Percentiles rank a stretch among this genome's conserved stretches.
Conservation (phyloP, 2,329 filamentous ascomycete genomes). For the Fonsecaea pedrosoi region DNA sequence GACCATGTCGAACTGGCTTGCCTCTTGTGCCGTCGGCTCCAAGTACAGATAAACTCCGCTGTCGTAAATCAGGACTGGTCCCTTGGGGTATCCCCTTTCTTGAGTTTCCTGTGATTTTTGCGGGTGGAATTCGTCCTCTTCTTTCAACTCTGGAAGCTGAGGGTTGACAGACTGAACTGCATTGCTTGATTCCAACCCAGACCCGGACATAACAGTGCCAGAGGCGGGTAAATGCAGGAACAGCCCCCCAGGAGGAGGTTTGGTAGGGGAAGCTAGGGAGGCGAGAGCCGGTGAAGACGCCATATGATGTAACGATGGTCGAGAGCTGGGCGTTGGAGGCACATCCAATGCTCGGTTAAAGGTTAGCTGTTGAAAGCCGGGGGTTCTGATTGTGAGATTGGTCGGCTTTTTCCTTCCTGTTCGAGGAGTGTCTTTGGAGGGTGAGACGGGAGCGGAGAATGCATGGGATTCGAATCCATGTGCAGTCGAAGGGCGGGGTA, state of each 20-base stretch:
- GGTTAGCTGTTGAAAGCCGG: conserved; percentile 55
- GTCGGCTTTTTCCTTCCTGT: conserved; percentile 63
- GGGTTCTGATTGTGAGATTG: conserved; percentile 66
- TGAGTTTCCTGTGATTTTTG: conserved; percentile 67
- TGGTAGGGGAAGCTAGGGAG: conserved; percentile 59
- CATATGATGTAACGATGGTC: conserved; percentile 64
- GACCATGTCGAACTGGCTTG: conserved; percentile 66
- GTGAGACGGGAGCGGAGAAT: conserved; percentile 62
- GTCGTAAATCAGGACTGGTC: conserved; percentile 69
- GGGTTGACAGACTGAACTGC: conserved; percentile 38
- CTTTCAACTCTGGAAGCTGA: conserved; percentile 56
- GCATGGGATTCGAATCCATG: conserved; percentile 54
- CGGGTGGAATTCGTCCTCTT: conserved; percentile 55
- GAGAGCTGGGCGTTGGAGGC: conserved; percentile 63
- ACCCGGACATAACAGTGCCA: conserved; percentile 26
- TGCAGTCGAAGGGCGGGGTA: conserved; percentile 56
- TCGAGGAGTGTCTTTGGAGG: conserved; percentile 63
- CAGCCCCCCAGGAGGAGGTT: conserved; percentile 59
- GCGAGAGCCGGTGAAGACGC: conserved; percentile 68
- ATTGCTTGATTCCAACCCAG: conserved; percentile 38
- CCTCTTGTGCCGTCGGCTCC: conserved; percentile 67
- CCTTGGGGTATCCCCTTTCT: conserved; percentile 68
- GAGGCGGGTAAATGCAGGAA: conserved; percentile 42
- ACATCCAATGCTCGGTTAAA: conserved; percentile 60
- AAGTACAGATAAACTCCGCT: conserved; percentile 67